Evolutionary conservation across 352 stramenopile genomes (phyloP).

Genomic region (Phytophthora citricola): DNA sequence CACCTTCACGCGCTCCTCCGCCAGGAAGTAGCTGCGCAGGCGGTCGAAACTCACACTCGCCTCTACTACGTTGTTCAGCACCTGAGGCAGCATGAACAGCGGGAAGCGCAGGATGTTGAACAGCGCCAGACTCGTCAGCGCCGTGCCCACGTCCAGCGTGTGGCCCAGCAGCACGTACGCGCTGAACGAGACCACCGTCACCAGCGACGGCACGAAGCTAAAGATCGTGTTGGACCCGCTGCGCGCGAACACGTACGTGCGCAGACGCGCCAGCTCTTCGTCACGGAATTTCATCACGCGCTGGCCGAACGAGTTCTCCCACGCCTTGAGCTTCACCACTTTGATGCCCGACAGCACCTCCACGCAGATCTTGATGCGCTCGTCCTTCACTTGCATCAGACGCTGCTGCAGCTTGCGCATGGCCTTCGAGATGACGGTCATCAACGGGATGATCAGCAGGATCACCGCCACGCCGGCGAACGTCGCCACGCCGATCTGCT

Average conservation of each 20-base stretch:
- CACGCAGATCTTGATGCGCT: conserved; percentile 92
- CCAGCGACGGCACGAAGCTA: conserved; percentile 52
- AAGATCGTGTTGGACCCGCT: conserved; percentile 67
- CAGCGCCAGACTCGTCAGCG: conserved; percentile 60
- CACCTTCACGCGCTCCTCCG: conserved; percentile 75
- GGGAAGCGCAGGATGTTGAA: conserved; percentile 55
- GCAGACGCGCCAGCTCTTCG: conserved; percentile 84
- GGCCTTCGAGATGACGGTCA: conserved; percentile 83
- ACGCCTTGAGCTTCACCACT: conserved; percentile 68
- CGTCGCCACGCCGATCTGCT: conserved; percentile 85
- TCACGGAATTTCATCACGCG: conserved; percentile 65
- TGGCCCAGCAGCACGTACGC: conserved; percentile 66
- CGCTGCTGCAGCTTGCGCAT: conserved; percentile 88
- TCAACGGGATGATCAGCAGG: conserved; percentile 93
- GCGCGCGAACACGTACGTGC: conserved; percentile 58
- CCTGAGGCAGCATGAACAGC: conserved; percentile 87
- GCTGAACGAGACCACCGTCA: conserved; percentile 58
- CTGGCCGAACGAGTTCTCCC: conserved; percentile 58
- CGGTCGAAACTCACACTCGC: conserved; percentile 53
- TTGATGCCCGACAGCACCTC: conserved; percentile 58
- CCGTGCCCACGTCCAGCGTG: conserved; percentile 61
- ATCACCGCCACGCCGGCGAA: conserved; percentile 95
- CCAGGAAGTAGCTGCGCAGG: conserved; percentile 72
- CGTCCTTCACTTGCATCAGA: conserved; percentile 92
- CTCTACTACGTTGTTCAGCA: conserved; percentile 36